These are phyloP conservation scores for Porphyra umbilicalis DNA, from an alignment of 31 red algal genomes.

Conservation along the genomic window DNA sequence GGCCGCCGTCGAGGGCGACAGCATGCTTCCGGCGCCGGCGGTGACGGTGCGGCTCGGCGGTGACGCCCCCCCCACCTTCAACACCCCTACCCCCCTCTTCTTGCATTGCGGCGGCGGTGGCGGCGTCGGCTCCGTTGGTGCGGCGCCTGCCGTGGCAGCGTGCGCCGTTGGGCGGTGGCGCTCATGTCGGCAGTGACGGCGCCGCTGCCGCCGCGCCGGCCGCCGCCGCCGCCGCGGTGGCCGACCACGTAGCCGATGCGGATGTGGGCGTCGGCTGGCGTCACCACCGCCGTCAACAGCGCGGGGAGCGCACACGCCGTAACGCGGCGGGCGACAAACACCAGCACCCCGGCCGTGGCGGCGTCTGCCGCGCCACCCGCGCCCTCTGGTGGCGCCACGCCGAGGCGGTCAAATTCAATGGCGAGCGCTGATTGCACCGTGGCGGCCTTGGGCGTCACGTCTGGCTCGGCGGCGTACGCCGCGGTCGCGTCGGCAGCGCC, in stretches of 20 bases:
- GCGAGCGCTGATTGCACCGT: neutral
- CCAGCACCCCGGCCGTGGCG: neutral
- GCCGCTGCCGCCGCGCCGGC: neutral
- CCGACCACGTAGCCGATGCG: neutral
- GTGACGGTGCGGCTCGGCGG: no score
- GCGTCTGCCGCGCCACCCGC: neutral
- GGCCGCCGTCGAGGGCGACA: no score
- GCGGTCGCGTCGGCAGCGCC: neutral
- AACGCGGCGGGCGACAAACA: neutral
- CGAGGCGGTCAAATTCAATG: neutral
- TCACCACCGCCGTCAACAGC: neutral
- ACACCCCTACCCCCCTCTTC: no score
- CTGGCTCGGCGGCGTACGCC: neutral
- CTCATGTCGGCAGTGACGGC: neutral
- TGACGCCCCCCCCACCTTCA: no score
- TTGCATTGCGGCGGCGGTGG: no score
- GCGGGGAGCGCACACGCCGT: neutral
- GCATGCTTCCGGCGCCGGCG: no score
- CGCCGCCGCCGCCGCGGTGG: neutral
- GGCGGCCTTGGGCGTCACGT: neutral
- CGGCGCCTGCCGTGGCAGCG: no score
- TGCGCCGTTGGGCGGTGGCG: neutral
- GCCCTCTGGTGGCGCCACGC: no score
- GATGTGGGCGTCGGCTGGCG: neutral
- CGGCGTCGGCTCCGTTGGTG: no score